Base-by-base conservation (phyloP, 2,329 filamentous ascomycete species). In the Xylariomycetidae sp. region DNA sequence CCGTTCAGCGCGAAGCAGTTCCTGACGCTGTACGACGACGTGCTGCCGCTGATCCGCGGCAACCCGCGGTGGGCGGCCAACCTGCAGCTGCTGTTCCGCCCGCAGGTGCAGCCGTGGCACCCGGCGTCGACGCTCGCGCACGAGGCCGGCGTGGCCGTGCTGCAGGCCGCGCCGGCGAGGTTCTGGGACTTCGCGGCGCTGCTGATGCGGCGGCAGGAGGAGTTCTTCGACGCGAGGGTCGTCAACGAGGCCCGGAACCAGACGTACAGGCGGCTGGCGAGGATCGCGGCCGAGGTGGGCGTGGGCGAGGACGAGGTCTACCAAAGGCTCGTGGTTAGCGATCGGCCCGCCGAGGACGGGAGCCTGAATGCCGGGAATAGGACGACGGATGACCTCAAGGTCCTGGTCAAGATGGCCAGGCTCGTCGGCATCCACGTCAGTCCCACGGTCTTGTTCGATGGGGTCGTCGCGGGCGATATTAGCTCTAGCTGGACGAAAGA, bases 51-150 rank as follows among this genome's bases (percentile, higher is more conserved):
- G 29, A 69, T 94, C 47, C 67, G 71, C 40, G 49, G 68, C 31
- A 78, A 79, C 49, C 79, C 83, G 43, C 49, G 64, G 16, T 69
- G 66, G 57, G 57, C 66, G 10, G 47, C 66, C 39, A 71, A 70
- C 40, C 64, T 95, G 3, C 72, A 84, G 49, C 69, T 94, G 48
- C 75, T 96, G 52, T 85, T 95, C 69, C 82, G 89, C 31, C 89
- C 90, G 58, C 88, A 95, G 58, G 77, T 95, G 52, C 88, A 95
- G 65, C 87, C 88, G 10, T 95, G 90, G 90, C 89, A 96, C 63
- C 90, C 90, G 2, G 87, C 83, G 14, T 88, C 79, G 25, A 88
- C 83, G 6, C 71, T 88, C 9, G 70, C 76, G 35, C 85, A 90
- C 65, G 90, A 96, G 71, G 84, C 88, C 19, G 89, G 70, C 4